Evolutionary conservation across 805 yeast species (phyloP).

Genomic region (Maudiozyma bulderi): DNA sequence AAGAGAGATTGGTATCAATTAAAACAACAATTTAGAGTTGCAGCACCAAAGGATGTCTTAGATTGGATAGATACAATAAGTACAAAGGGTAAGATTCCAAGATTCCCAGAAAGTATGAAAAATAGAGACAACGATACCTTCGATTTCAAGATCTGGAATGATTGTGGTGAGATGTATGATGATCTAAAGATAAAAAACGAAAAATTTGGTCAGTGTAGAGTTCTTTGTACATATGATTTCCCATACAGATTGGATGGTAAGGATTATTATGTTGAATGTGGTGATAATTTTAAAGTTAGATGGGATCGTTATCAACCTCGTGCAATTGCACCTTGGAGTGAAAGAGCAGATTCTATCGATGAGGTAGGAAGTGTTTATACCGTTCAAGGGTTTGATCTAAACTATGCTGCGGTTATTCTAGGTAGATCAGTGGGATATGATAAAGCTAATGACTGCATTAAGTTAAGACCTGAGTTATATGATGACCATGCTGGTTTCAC

Average conservation of each 20-base stretch:
- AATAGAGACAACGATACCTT: conserved; percentile 13
- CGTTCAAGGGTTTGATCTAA: conserved; percentile 39
- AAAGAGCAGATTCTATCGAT: conserved; percentile 35
- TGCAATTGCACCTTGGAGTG: conserved; percentile 37
- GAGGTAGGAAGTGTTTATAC: conserved; percentile 43
- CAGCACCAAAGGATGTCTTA: conserved; percentile 31
- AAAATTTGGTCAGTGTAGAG: conserved; percentile 34
- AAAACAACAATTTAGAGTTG: conserved; percentile 35
- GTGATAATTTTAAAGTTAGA: conserved; percentile 34
- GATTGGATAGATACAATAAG: conserved; percentile 34
- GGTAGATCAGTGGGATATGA: conserved; percentile 38
- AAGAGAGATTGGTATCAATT: conserved; percentile 25
- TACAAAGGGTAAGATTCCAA: conserved; percentile 27
- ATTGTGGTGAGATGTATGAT: conserved; percentile 35
- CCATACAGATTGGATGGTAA: conserved; percentile 38
- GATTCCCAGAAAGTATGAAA: conserved; percentile 22
- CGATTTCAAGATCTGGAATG: conserved; percentile 33
- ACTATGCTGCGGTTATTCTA: conserved; percentile 38
- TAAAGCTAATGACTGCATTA: conserved; percentile 26
- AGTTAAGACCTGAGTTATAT: conserved; percentile 30
- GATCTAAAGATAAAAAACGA: conserved; percentile 24
- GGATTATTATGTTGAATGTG: conserved; percentile 37
- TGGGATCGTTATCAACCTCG: conserved; percentile 40
- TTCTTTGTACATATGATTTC: conserved; percentile 38
- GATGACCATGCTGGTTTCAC: conserved; percentile 41